Conservation (phyloP, 202 grass and related monocot species). For the Alloteropsis angusta region DNA sequence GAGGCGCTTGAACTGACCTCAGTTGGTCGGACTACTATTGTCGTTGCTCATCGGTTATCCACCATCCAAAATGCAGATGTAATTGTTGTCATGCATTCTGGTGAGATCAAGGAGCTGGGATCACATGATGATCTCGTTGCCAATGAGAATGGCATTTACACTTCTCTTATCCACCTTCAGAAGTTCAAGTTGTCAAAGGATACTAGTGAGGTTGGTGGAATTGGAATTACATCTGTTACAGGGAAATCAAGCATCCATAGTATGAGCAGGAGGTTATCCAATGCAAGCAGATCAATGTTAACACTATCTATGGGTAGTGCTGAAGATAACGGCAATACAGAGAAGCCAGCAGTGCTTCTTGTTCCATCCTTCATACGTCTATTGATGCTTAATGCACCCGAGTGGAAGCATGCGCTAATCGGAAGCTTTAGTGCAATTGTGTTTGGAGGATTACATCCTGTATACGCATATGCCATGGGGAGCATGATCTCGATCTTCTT, state of each 20-base stretch:
- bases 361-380: constrained; percentile 66
- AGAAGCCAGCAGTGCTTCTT: constrained; percentile 26
- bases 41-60: constrained; percentile 84
- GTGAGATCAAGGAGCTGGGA: constrained; percentile 72
- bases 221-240: constrained; percentile 16
- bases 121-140: constrained; percentile 73
- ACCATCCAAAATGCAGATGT: constrained; percentile 70
- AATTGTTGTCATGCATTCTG: constrained; percentile 74
- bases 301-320: constrained; percentile 33
- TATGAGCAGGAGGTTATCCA: constrained; percentile 66
- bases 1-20: constrained; percentile 75
- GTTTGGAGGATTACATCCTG: constrained; percentile 74
- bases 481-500: constrained; percentile 90
- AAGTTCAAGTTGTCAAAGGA: constrained; percentile 33
- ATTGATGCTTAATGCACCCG: constrained; percentile 71
- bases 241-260: constrained; percentile 47
- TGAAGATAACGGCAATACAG: not conserved
- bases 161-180: constrained; percentile 67
- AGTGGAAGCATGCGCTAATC: constrained; percentile 71
- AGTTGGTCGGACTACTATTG: constrained; percentile 66
- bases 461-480: constrained; percentile 65
- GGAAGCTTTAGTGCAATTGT: constrained; percentile 62
- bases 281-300: constrained; percentile 60
- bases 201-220: constrained; percentile 4
- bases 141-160: constrained; percentile 58